A percentile compares a stretch with the other conserved stretches of the same genome.
phyloP scores from a whole-genome alignment of 306 rosid genomes.

The Dalbergia oliveri region DNA sequence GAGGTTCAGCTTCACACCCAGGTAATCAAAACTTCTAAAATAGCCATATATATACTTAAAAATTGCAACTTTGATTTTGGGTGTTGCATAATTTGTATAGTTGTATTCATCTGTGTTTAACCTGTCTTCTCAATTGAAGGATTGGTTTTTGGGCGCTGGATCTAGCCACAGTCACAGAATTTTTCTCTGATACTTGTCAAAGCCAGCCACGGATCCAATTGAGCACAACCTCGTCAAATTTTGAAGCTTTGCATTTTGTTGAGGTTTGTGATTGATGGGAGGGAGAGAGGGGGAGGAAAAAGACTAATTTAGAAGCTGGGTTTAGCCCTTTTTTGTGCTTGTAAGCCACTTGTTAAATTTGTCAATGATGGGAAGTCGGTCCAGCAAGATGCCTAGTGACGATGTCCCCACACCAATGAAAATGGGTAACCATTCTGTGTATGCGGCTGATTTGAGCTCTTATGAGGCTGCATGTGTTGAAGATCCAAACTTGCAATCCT shows the following conservation, averaged over 20 bases:
- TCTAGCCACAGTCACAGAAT: slow-evolving; percentile 33
- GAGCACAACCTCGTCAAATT: not conserved
- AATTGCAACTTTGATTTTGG: slow-evolving; percentile 34
- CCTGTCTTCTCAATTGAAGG: slow-evolving; percentile 38
- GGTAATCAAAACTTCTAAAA: slow-evolving; percentile 43
- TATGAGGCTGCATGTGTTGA: slow-evolving; percentile 77
- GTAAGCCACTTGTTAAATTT: slow-evolving; percentile 26
- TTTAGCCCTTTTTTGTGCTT: slow-evolving; percentile 22
- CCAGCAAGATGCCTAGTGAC: slow-evolving; percentile 57
- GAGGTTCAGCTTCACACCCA: slow-evolving; percentile 42
- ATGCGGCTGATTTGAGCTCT: slow-evolving; percentile 67
- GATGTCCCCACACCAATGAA: slow-evolving; percentile 53
- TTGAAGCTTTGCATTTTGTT: slow-evolving; percentile 19
- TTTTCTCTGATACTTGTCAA: not conserved
- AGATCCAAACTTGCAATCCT: slow-evolving; percentile 71
- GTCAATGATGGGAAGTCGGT: slow-evolving; percentile 76
- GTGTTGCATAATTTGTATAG: not conserved
- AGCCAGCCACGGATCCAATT: slow-evolving; percentile 21
- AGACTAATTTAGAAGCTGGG: slow-evolving; percentile 4
- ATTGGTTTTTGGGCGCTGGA: slow-evolving; percentile 27
- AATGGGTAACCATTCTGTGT: slow-evolving; percentile 56
- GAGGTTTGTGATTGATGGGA: slow-evolving; percentile 27
- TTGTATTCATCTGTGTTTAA: not conserved
- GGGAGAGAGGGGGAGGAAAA: slow-evolving; percentile 5
- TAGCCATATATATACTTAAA: not conserved